phyloP scores from a whole-genome alignment of 1,284 basidiomycete genomes.

The Tylopilus sp. region DNA sequence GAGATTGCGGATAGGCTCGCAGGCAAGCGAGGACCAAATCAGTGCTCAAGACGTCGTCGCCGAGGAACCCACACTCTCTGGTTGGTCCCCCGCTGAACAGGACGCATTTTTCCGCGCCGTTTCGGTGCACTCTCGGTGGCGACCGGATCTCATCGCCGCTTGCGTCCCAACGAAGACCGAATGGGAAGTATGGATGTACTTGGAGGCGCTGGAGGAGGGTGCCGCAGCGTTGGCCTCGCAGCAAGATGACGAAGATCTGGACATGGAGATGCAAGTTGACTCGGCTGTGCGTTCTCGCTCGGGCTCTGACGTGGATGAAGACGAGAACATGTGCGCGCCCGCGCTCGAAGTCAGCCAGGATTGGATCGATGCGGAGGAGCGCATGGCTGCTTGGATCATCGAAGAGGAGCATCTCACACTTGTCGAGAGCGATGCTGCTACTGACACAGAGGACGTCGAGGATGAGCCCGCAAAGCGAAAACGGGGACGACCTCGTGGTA shows the following conservation, averaged over 20 bases:
- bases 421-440: background rate
- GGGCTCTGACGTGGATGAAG: background rate
- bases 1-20: slow-evolving; percentile 8
- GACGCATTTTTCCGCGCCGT: slow-evolving; percentile 61
- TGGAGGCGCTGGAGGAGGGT: slow-evolving; percentile 32
- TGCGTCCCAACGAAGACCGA: slow-evolving; percentile 28
- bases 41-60: background rate
- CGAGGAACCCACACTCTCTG: background rate
- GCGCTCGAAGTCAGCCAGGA: slow-evolving; percentile 60
- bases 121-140: slow-evolving; percentile 32
- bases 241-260: background rate
- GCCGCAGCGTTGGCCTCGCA: slow-evolving; percentile 7
- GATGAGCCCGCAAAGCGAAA: slow-evolving; percentile 10
- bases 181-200: slow-evolving; percentile 34
- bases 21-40: background rate
- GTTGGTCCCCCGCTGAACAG: slow-evolving; percentile 70
- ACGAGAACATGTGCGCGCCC: slow-evolving; percentile 25
- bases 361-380: slow-evolving; percentile 64
- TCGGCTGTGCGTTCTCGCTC: slow-evolving; percentile 3
- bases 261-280: slow-evolving; percentile 5
- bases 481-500: slow-evolving; percentile 11
- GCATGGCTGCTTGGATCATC: slow-evolving; percentile 43
- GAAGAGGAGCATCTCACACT: slow-evolving; percentile 36
- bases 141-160: slow-evolving; percentile 36
- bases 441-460: slow-evolving; percentile 3